Evolutionary conservation across 768 basidiomycete genomes (phyloP).

Genomic region (Ephemerocybe angulata): DNA sequence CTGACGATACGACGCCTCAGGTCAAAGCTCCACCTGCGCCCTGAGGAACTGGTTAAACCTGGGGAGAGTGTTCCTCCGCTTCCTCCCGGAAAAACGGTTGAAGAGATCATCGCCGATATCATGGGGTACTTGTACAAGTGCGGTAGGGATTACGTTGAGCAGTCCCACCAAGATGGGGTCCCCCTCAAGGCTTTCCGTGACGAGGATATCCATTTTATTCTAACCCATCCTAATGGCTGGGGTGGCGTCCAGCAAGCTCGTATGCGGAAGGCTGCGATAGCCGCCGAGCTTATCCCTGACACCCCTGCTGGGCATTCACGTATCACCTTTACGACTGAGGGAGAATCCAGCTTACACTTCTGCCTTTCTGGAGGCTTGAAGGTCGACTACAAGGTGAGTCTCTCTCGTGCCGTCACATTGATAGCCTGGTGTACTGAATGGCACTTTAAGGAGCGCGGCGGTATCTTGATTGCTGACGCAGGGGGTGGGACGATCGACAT

Average conservation of each 20-base stretch:
- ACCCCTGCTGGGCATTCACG: constrained; percentile 33
- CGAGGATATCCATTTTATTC: constrained; percentile 41
- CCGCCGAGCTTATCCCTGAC: constrained; percentile 45
- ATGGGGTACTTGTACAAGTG: constrained; percentile 44
- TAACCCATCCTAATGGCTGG: constrained; percentile 63
- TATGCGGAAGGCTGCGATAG: constrained; percentile 48
- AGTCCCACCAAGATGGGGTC: constrained; percentile 38
- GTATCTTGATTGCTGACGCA: constrained; percentile 39
- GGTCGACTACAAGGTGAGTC: constrained; percentile 29
- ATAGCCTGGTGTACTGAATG: constrained; percentile 29
- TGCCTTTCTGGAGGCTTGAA: constrained; percentile 44
- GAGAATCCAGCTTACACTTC: constrained; percentile 55
- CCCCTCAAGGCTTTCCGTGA: constrained; percentile 42
- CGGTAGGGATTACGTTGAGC: constrained; percentile 42
- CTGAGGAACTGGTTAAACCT: constrained; percentile 15
- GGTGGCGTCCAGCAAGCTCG: constrained; percentile 50
- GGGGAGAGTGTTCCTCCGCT: constrained; percentile 35
- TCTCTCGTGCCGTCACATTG: background rate
- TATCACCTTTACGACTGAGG: constrained; percentile 53
- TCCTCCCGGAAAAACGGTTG: constrained; percentile 35
- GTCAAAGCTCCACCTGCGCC: constrained; percentile 31
- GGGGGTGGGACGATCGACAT: constrained; percentile 45
- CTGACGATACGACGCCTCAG: background rate
- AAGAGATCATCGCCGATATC: constrained; percentile 46
- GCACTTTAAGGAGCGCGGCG: constrained; percentile 34